Conservation (phyloP, 1,139 yeast genomes). For the Arxiozyma telluris region DNA sequence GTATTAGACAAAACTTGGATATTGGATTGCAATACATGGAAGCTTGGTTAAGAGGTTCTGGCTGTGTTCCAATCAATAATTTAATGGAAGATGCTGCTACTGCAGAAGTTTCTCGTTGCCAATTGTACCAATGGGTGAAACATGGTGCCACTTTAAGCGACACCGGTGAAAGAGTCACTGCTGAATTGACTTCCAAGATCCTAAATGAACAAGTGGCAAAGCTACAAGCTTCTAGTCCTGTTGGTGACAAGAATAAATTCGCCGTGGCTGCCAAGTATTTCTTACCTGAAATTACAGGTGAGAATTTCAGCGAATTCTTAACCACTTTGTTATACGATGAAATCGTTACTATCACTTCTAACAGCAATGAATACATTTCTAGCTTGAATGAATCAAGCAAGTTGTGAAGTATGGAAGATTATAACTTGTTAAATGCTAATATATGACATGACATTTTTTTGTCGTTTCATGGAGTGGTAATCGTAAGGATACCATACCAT, state of each 20-base stretch:
- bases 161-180: slow-evolving; percentile 49
- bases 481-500: not conserved
- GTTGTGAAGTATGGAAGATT: slow-evolving; percentile 2
- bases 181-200: slow-evolving; percentile 47
- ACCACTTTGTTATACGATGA: slow-evolving; percentile 65
- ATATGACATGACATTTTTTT: not conserved
- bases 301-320: slow-evolving; percentile 64
- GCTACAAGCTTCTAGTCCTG: slow-evolving; percentile 35
- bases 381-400: slow-evolving; percentile 5
- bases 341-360: slow-evolving; percentile 40
- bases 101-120: slow-evolving; percentile 77
- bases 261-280: slow-evolving; percentile 47
- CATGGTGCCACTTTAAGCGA: slow-evolving; percentile 55
- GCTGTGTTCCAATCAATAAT: slow-evolving; percentile 78
- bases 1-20: slow-evolving; percentile 60
- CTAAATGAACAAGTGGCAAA: slow-evolving; percentile 55
- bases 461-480: too few species aligned
- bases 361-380: slow-evolving; percentile 3
- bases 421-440: not conserved
- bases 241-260: slow-evolving; percentile 44
- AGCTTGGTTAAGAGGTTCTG: slow-evolving; percentile 76
- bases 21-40: slow-evolving; percentile 76
- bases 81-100: slow-evolving; percentile 88
- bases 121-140: slow-evolving; percentile 75
- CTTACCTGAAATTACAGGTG: slow-evolving; percentile 60